Base-by-base conservation (phyloP, 192 early-diverging fungal genomes). In the Rhizophagus prolifer region DNA sequence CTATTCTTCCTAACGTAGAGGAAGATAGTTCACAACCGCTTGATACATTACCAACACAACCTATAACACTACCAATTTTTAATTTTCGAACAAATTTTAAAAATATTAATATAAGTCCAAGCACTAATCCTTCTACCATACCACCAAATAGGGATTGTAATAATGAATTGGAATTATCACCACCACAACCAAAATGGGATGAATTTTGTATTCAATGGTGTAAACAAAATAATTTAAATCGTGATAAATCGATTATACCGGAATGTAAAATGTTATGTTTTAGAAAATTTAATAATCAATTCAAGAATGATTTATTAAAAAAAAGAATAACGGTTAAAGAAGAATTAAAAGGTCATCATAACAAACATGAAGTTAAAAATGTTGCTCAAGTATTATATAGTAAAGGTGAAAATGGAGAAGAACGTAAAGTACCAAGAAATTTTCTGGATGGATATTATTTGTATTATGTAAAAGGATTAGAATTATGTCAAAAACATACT, bases 221-320 rank as follows among this genome's bases (percentile, higher is more conserved):
- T 46, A 58, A 68, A 23, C 76, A 77, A 28, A 47, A 70, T n/a
- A 28, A 75, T 28, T 36, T 60, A 25, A 60, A 54, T 31, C 61
- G 64, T 23, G 36, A 74, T 30, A 60, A 74, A 4, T 64, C 70
- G 26, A 58, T 71, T 61, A 54, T 74, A 16, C 76, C 75, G 19
- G 58, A 23, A n/a, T 84, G 83, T 46, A 77, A 50, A n/a, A 84
- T 84, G 83, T 50, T 82, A 16, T 84, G 83, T 65, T 72, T 84
- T 4, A 69, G 79, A 72, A 77, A 60, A 54, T 63, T 73, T 60
- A 79, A 78, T 36, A 23, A 59, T 12, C 44, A 70, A 16, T 31
- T 60, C 1, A 60, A 76, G 25, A 21, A 41, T 2, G 58, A 36
- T n/a, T 34, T 59, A 9, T 31, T 59, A 30, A 63, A 46, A 4